Evolutionary conservation across 164 flowering plant genomes (phyloP).

Genomic region (Annona squamosa): DNA sequence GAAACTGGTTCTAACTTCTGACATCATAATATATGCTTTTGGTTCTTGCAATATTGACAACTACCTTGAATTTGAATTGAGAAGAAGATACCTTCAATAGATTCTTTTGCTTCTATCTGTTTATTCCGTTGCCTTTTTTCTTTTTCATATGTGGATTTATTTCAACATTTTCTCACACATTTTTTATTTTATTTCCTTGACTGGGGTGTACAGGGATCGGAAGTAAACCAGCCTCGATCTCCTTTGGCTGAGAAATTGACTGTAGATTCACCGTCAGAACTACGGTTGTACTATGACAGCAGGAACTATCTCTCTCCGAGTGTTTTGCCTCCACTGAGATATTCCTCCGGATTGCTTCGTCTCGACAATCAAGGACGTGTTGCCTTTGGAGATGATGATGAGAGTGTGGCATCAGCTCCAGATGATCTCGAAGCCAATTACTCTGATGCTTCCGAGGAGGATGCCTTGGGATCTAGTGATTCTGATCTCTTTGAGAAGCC

Average conservation of each 20-base stretch:
- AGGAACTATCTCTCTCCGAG: constrained; percentile 26
- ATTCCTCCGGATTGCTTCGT: constrained; percentile 44
- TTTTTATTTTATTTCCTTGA: background rate
- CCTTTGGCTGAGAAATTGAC: constrained; percentile 37
- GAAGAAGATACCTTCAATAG: too few species aligned
- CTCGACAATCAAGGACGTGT: constrained; percentile 26
- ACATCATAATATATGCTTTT: too few species aligned
- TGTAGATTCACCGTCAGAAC: constrained; percentile 25
- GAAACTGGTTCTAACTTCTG: too few species aligned
- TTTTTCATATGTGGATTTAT: background rate
- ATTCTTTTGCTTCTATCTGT: too few species aligned
- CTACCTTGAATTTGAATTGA: too few species aligned
- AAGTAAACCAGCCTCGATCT: constrained; percentile 28
- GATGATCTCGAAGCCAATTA: constrained; percentile 27
- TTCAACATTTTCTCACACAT: background rate
- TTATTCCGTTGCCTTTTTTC: too few species aligned
- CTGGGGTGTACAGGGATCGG: constrained; percentile 38
- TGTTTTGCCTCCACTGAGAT: constrained; percentile 59
- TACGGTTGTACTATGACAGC: constrained; percentile 27
- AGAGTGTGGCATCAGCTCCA: constrained; percentile 57
- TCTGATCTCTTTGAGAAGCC: constrained; percentile 24
- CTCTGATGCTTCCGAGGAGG: constrained; percentile 39
- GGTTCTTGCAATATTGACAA: too few species aligned
- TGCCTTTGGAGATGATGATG: constrained; percentile 26
- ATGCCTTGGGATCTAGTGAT: constrained; percentile 22